phyloP scores from a whole-genome alignment of 108 stramenopile species.

The Cyclotella sp. region DNA sequence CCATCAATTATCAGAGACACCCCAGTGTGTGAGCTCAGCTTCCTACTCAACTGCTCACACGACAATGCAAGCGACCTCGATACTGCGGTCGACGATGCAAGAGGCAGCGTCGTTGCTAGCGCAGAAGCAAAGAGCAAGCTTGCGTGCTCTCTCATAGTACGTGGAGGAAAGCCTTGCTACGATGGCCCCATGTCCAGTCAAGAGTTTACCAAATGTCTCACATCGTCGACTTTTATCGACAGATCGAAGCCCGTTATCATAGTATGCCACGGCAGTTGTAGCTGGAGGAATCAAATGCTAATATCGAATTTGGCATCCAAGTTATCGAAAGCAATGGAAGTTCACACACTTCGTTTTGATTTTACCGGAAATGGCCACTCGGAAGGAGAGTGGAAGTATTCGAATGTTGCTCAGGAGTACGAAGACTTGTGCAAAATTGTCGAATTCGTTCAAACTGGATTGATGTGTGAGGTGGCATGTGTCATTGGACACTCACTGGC shows the following conservation, averaged over 20 bases:
- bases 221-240: background rate
- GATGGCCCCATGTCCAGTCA: background rate
- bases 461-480: conserved; percentile 37
- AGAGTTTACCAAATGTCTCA: background rate
- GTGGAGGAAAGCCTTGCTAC: background rate
- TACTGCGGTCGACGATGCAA: background rate
- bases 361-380: conserved; percentile 60
- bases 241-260: conserved; percentile 42
- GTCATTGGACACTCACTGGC: conserved; percentile 53
- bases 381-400: conserved; percentile 25
- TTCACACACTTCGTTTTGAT: conserved; percentile 49
- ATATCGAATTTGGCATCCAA: conserved; percentile 36
- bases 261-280: conserved; percentile 46
- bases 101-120: background rate
- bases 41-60: background rate
- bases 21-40: conserved; percentile 7
- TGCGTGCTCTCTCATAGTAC: background rate
- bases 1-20: conserved; percentile 1
- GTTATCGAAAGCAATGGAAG: conserved; percentile 22
- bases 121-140: background rate
- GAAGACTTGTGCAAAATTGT: conserved; percentile 38
- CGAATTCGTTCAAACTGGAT: conserved; percentile 25
- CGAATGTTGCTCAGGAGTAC: conserved; percentile 23
- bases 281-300: conserved; percentile 59
- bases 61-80: background rate